Evolutionary conservation across 1,139 yeast genomes (phyloP).

Genomic region (Candida glucosophila): DNA sequence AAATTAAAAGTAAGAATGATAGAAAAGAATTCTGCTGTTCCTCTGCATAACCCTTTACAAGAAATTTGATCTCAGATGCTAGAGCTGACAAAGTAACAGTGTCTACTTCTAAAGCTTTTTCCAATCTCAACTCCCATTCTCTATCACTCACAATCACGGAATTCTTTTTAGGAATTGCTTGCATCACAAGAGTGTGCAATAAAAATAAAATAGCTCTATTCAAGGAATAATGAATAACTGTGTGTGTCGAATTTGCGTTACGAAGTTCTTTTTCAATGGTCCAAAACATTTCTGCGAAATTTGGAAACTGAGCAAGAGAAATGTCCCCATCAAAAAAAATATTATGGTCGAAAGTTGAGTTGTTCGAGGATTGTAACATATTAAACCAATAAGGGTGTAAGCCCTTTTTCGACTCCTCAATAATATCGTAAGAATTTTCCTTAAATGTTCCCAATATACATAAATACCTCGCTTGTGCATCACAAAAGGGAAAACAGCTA

Average conservation of each 20-base stretch:
- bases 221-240: conserved; percentile 22
- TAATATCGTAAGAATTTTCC: conserved; percentile 57
- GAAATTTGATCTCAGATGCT: conserved; percentile 12
- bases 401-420: conserved; percentile 79
- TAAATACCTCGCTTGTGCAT: conserved; percentile 58
- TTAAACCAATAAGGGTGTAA: conserved; percentile 70
- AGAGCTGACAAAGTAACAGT: conserved; percentile 37
- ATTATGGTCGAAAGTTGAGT: conserved; percentile 29
- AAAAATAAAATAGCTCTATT: conserved; percentile 39
- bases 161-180: conserved; percentile 40
- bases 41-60: conserved; percentile 6
- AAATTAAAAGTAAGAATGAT: conserved; percentile 15
- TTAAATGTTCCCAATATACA: conserved; percentile 58
- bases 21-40: conserved; percentile 8
- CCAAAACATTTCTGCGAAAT: conserved; percentile 23
- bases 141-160: conserved; percentile 63
- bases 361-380: conserved; percentile 32
- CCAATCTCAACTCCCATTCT: conserved; percentile 66
- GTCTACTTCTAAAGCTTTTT: conserved; percentile 65
- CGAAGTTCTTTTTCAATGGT: conserved; percentile 20
- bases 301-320: conserved; percentile 33
- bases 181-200: conserved; percentile 53
- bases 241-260: conserved; percentile 5
- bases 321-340: conserved; percentile 31
- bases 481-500: conserved; percentile 58